Conservation (phyloP, 2,329 filamentous ascomycete genomes). For the Bipolaris oryzae region DNA sequence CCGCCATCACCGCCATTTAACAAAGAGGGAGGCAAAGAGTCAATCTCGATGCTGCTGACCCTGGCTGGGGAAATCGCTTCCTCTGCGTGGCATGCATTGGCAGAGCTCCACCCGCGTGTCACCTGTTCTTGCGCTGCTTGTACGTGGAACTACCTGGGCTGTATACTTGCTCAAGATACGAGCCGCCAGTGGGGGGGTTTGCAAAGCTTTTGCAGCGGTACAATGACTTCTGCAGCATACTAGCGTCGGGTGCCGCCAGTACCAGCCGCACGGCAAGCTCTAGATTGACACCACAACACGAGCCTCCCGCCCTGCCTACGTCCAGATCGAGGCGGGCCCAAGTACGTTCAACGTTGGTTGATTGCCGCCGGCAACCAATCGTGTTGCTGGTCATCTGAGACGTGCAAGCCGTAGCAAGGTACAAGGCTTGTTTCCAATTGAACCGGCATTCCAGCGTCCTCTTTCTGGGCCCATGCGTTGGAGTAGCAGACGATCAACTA, state of each 20-base stretch:
- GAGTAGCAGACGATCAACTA: slow-evolving; percentile 28
- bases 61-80: slow-evolving; percentile 22
- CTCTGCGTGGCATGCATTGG: slow-evolving; percentile 26
- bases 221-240: slow-evolving; percentile 18
- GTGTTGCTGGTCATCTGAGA: slow-evolving; percentile 35
- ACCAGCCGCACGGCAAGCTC: slow-evolving; percentile 33
- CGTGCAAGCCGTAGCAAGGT: slow-evolving; percentile 43
- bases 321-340: slow-evolving; percentile 30
- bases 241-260: slow-evolving; percentile 36
- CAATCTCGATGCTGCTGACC: slow-evolving; percentile 26
- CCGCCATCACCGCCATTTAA: slow-evolving; percentile 40
- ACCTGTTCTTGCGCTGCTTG: slow-evolving; percentile 23
- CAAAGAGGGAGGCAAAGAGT: slow-evolving; percentile 31
- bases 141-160: slow-evolving; percentile 26
- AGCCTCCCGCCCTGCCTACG: slow-evolving; percentile 27
- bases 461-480: slow-evolving; percentile 36
- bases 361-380: slow-evolving; percentile 43
- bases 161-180: slow-evolving; percentile 15
- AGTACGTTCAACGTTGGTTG: slow-evolving; percentile 40
- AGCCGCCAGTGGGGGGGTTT: slow-evolving; percentile 12
- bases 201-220: slow-evolving; percentile 17
- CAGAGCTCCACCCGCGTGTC: slow-evolving; percentile 29
- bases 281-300: slow-evolving; percentile 37
- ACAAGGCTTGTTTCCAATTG: slow-evolving; percentile 47
- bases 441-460: slow-evolving; percentile 44